These are phyloP conservation scores for Fusarium abutilonis DNA, from an alignment of 2,329 filamentous ascomycete species.

Conservation along the genomic window DNA sequence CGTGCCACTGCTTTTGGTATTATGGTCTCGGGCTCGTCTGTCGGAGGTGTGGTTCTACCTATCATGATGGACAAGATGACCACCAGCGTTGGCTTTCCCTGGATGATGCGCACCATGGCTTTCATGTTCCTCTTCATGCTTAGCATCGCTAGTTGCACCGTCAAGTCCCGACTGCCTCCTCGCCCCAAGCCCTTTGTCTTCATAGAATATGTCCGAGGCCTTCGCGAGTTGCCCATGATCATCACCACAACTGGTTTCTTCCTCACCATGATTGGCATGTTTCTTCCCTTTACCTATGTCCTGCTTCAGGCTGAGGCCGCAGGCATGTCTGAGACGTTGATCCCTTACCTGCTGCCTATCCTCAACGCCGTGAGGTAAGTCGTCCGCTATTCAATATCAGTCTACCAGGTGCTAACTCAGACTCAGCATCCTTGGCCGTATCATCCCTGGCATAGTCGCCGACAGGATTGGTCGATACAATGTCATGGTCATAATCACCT, in stretches of 20 bases:
- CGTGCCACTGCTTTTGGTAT: constrained; percentile 65
- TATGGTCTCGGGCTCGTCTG: constrained; percentile 62
- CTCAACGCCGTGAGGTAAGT: constrained; percentile 64
- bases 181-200: constrained; percentile 58
- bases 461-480: constrained; percentile 59
- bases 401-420: constrained; percentile 17
- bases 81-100: constrained; percentile 56
- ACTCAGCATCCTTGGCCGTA: constrained; percentile 60
- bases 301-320: constrained; percentile 58
- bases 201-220: constrained; percentile 57
- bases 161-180: constrained; percentile 55
- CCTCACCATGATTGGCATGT: constrained; percentile 66
- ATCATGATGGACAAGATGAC: constrained; percentile 68
- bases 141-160: constrained; percentile 48
- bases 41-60: constrained; percentile 67
- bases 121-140: constrained; percentile 57
- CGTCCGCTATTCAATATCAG: neutral
- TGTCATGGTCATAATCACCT: constrained; percentile 62
- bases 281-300: constrained; percentile 64
- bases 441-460: constrained; percentile 60
- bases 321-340: constrained; percentile 54
- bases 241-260: constrained; percentile 59
- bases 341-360: constrained; percentile 63
- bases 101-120: constrained; percentile 60
- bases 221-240: constrained; percentile 58